Base-by-base conservation (phyloP, 805 yeast species). In the Diddensiella santjacobensis region DNA sequence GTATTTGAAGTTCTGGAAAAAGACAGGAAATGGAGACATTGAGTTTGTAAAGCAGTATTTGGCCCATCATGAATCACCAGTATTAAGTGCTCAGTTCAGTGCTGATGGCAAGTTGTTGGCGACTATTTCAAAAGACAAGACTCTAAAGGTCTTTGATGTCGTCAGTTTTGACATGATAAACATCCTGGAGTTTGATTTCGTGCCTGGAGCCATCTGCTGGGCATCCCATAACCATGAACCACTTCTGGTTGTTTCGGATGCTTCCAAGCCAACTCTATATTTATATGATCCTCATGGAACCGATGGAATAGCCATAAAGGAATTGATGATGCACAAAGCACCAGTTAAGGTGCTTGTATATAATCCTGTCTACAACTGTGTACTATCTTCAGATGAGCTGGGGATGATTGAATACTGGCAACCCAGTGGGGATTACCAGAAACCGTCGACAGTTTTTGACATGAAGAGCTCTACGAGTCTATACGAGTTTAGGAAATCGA, bases 331-430 rank as follows among this genome's bases (percentile, higher is more conserved):
- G 11, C 71, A 67, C 50, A 53, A 49, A 41, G 35, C 42, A 15
- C 55, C 63, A 2, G 62, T 67, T 3, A 20, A 19, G 6, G 39
- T 52, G 4, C 22, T 68, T 24, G 54, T 46, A 2, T 69, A 54
- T 53, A 58, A 63, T 33, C 10, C 52, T 2, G 31, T 8, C 20
- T 51, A 51, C 22, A 53, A 65, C 37, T 63, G 68, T 46, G 55
- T 58, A 11, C 49, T 68, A 4, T 58, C 66, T 1, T 45, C 53
- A 10, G 72, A 68, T 41, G 26, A 22, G 2, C 45, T 45, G 8
- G 72, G 72, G 8, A 65, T 64, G 66, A 51, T 68, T 11, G 72
- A 68, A 51, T 68, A 69, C 47, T 69, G 72, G 72, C 51, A 47
- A 4, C 60, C 65, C 2, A 15, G 60, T 57, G 11, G 44, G 4